Conservation (phyloP, 2,329 filamentous ascomycete genomes). For the Fusarium sp. region DNA sequence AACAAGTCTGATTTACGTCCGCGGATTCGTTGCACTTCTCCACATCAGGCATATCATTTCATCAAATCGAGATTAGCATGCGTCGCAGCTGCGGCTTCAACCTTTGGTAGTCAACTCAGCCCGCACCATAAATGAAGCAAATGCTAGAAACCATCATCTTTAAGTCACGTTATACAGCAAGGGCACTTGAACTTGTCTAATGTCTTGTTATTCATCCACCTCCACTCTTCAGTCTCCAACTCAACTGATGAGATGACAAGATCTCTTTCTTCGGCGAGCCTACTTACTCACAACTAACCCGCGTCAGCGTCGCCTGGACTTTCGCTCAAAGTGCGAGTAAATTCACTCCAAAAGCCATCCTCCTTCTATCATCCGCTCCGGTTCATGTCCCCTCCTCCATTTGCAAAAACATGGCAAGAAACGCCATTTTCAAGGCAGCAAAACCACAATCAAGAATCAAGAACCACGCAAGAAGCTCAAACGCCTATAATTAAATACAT, state of each 20-base stretch:
- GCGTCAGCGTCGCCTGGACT: slow-evolving; percentile 9
- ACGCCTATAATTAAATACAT: slow-evolving; percentile 50
- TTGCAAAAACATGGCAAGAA: slow-evolving; percentile 30
- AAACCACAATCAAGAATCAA: slow-evolving; percentile 23
- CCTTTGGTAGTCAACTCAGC: neutral
- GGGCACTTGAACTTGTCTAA: slow-evolving; percentile 5
- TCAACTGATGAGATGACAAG: slow-evolving; percentile 29
- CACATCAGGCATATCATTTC: neutral
- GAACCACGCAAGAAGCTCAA: slow-evolving; percentile 24
- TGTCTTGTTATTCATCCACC: slow-evolving; percentile 46
- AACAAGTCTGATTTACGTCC: neutral
- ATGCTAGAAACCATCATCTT: neutral
- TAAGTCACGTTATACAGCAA: too few relatives aligned
- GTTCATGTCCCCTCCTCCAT: slow-evolving; percentile 6
- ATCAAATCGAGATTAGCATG: neutral
- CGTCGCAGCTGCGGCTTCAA: neutral
- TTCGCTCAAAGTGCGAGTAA: slow-evolving; percentile 17
- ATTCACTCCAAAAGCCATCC: slow-evolving; percentile 19
- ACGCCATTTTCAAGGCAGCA: slow-evolving; percentile 18
- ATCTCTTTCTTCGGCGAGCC: slow-evolving; percentile 29
- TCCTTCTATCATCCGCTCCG: slow-evolving; percentile 34
- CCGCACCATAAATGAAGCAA: neutral
- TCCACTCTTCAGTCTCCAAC: slow-evolving; percentile 40
- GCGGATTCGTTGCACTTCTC: neutral
- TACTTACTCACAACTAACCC: slow-evolving; percentile 7